These are phyloP conservation scores for Raffaelea deltoideospora DNA, from an alignment of 2,329 filamentous ascomycete genomes.

Conservation along the genomic window DNA sequence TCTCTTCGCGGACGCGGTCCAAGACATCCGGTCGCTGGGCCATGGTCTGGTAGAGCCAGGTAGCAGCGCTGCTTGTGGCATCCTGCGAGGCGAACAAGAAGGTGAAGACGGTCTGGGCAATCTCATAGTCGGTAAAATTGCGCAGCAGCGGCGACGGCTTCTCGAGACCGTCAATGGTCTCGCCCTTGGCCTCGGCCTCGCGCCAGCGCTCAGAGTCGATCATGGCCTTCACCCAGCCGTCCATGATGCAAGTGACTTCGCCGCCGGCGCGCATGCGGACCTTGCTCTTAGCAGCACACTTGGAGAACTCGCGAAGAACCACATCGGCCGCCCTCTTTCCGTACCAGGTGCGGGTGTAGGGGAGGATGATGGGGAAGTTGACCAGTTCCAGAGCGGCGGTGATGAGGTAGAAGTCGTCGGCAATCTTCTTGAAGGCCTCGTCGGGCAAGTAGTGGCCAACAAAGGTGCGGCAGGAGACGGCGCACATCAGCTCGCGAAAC, in stretches of 20 bases:
- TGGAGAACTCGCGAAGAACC: constrained; percentile 77
- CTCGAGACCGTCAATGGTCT: constrained; percentile 50
- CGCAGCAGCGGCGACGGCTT: constrained; percentile 76
- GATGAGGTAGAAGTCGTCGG: constrained; percentile 93
- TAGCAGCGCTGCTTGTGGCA: constrained; percentile 82
- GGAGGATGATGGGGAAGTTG: constrained; percentile 94
- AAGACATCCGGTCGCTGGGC: constrained; percentile 88
- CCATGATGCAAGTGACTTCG: constrained; percentile 82
- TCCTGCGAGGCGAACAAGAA: constrained; percentile 97
- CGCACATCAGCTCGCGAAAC: constrained; percentile 90
- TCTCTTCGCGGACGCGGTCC: constrained; percentile 83
- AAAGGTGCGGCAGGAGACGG: constrained; percentile 91
- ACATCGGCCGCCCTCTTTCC: constrained; percentile 92
- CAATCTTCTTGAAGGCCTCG: constrained; percentile 80
- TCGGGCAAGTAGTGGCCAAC: constrained; percentile 91
- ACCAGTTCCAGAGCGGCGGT: constrained; percentile 91
- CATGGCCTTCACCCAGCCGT: constrained; percentile 84
- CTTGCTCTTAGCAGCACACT: constrained; percentile 87
- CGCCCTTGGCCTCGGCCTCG: constrained; percentile 59
- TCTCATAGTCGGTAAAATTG: constrained; percentile 80
- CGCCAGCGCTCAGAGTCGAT: constrained; percentile 71
- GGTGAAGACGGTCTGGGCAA: constrained; percentile 84
- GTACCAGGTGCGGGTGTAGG: constrained; percentile 92
- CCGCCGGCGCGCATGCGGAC: constrained; percentile 81
- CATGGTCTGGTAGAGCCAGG: constrained; percentile 90